Evolutionary conservation across 2,329 filamentous ascomycete genomes (phyloP), one percentile per base, ranked within the genome.

Genomic region (Paraphoma chrysanthemicola): DNA sequence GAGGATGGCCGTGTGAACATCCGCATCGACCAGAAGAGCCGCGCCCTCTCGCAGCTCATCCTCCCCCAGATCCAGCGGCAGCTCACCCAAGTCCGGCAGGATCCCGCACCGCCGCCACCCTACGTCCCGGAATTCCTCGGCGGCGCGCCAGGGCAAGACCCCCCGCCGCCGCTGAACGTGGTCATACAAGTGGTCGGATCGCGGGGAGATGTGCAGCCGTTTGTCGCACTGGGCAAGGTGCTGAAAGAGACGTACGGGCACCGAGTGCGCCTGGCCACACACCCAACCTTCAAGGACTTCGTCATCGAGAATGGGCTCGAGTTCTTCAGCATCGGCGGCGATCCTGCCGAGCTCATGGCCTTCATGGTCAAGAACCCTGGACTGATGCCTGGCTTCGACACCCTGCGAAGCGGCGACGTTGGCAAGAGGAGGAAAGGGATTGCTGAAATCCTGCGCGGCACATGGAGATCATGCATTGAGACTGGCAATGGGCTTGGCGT

Each of bases 331-430:
- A 82, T 83, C 54, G 80, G 80, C 16, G 81, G 81, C 4, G 81
- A 83, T 59, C 81, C 81, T 12, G 73, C 80, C 11, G 77, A 80
- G 57, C 74, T 83, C 39, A 83, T 83, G 81, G 91, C 92, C 3
- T 96, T 94, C 68, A 96, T 96, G 92, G 92, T 95, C 44, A 93
- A 93, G 76, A 90, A 95, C 64, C 91, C 92, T 0, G 91, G 92
- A 0, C 80, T 96, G 31, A 92, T 96, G 88, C 92, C 92, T 1
- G 90, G 90, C 0, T 86, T 94, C 56, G 89, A 93, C 47, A 88
- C 90, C 1, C 77, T 96, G 47, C 88, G 87, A 57, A 90, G 85
- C 61, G 92, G 92, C 7, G 92, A 95, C 70, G 86, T 96, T 48
- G 88, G 85, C 42, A 90, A 88, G 74, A 83, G 91, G 30, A 84